Evolutionary conservation across 306 rosid genomes (phyloP).

Genomic region (Betula pendula): DNA sequence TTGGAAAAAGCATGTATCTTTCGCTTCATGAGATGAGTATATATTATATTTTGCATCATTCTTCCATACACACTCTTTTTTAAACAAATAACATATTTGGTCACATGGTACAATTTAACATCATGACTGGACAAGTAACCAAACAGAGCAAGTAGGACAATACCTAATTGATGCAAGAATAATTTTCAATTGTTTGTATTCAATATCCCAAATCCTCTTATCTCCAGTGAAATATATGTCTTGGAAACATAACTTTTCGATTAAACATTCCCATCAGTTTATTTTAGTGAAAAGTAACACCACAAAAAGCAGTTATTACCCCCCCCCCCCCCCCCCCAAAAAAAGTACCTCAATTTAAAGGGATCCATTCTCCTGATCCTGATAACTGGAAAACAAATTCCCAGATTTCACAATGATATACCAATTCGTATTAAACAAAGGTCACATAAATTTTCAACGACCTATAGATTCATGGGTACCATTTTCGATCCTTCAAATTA

Average conservation of each 20-base stretch:
- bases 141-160: not conserved
- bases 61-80: not conserved
- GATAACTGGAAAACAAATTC: not conserved
- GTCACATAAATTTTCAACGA: too few relatives aligned
- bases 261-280: not conserved
- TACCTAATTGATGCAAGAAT: not conserved
- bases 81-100: not conserved
- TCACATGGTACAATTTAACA: not conserved
- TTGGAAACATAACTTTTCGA: not conserved
- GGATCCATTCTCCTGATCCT: not conserved
- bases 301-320: not conserved
- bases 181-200: not conserved
- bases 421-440: not conserved
- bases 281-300: not conserved
- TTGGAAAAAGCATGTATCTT: slow-evolving; percentile 4
- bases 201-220: not conserved
- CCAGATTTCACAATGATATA: not conserved
- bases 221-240: not conserved
- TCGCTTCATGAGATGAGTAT: not conserved
- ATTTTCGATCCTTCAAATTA: not conserved
- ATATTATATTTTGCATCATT: not conserved
- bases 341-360: not conserved
- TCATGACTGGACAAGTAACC: not conserved
- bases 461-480: too few relatives aligned
- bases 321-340: too few relatives aligned